A percentile compares a stretch with the other conserved stretches of the same genome.
Evolutionary conservation across 495 filamentous ascomycete genomes (phyloP).

Genomic region (Echria macrotheca): DNA sequence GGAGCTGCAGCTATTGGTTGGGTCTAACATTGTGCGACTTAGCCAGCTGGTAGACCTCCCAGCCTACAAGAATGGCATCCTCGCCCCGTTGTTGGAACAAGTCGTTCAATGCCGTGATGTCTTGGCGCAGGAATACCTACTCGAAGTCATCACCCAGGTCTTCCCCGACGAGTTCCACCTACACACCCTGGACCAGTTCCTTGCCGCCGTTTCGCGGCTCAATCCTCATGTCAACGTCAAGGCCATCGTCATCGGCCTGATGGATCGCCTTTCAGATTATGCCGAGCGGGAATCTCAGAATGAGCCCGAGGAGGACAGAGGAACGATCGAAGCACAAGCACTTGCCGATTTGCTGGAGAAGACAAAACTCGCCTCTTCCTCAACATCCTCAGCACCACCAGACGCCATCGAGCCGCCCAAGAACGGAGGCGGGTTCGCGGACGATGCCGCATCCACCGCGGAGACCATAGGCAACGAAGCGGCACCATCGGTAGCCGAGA

Average conservation of each 20-base stretch:
- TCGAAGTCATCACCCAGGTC: conserved; percentile 97
- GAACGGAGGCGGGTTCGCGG: conserved; percentile 15
- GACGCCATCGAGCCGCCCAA: conserved; percentile 1
- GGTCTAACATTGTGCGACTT: conserved; percentile 88
- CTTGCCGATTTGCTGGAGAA: conserved; percentile 69
- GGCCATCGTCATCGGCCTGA: conserved; percentile 94
- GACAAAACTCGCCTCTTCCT: conserved; percentile 54
- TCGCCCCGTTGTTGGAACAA: conserved; percentile 87
- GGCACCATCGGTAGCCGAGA: conserved; percentile 37
- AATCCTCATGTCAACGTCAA: conserved; percentile 97
- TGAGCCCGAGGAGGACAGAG: conserved; percentile 61
- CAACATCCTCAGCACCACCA: conserved; percentile 13
- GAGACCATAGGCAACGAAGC: conserved; percentile 30
- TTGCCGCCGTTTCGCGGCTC: conserved; percentile 82
- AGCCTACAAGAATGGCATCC: conserved; percentile 83
- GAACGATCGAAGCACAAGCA: conserved; percentile 79
- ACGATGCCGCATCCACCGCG: conserved; percentile 17
- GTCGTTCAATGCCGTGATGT: conserved; percentile 98
- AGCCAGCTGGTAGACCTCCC: conserved; percentile 95
- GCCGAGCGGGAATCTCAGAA: conserved; percentile 80
- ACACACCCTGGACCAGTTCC: conserved; percentile 88
- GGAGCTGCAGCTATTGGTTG: conserved; percentile 90
- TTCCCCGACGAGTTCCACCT: conserved; percentile 98
- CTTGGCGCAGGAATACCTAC: conserved; percentile 90
- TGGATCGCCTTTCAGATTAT: conserved; percentile 92